A percentile compares a stretch with the other conserved stretches of the same genome.
Evolutionary conservation across 805 yeast genomes (phyloP).

Genomic region (Metschnikowia borealis): DNA sequence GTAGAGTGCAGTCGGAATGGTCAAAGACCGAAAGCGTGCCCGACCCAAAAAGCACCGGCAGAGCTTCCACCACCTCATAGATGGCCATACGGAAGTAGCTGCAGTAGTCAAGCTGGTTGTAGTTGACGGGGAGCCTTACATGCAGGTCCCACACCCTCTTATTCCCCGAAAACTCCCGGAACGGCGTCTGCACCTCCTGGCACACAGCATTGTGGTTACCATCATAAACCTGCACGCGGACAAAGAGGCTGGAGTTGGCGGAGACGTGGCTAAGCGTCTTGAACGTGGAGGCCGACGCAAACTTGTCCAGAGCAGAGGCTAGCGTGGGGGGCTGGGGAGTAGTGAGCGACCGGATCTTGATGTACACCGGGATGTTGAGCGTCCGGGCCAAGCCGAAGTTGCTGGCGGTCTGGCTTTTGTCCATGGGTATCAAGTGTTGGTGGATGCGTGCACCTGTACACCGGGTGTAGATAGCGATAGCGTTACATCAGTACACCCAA

Average conservation of each 20-base stretch:
- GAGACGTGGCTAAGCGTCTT: conserved; percentile 29
- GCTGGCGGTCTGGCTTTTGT: conserved; percentile 19
- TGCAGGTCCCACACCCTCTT: conserved; percentile 65
- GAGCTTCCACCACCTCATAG: conserved; percentile 64
- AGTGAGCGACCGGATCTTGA: conserved; percentile 31
- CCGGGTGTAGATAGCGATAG: not conserved
- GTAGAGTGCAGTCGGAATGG: conserved; percentile 47
- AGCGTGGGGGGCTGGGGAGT: conserved; percentile 8
- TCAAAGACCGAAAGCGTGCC: conserved; percentile 61
- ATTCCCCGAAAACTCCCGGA: conserved; percentile 29
- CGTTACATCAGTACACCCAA: not conserved
- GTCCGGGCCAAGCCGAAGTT: conserved; percentile 41
- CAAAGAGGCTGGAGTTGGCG: conserved; percentile 34
- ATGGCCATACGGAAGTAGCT: conserved; percentile 57
- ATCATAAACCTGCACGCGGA: conserved; percentile 29
- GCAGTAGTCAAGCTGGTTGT: conserved; percentile 65
- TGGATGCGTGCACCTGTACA: not conserved
- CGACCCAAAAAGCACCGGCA: conserved; percentile 52
- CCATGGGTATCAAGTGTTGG: not conserved
- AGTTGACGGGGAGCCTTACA: conserved; percentile 66
- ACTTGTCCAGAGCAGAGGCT: conserved; percentile 28
- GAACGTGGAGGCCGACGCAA: conserved; percentile 32
- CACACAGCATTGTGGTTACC: conserved; percentile 28
- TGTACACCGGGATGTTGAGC: conserved; percentile 28
- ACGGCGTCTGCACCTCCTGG: conserved; percentile 33